Conservation (phyloP, 768 basidiomycete genomes). For the Sporobolomyces pararoseus region DNA sequence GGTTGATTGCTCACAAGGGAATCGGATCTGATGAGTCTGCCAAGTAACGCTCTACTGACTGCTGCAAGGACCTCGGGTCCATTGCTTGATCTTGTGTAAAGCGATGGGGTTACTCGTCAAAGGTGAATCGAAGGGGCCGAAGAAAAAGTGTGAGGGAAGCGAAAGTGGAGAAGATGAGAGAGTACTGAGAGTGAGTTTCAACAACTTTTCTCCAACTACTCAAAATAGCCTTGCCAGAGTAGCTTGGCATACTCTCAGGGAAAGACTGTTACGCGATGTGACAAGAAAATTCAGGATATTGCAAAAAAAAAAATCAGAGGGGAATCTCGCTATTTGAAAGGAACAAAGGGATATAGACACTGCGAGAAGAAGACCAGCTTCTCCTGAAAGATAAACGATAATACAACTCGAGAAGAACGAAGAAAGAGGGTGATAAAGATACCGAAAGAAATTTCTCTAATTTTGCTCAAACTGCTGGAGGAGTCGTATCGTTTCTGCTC, state of each 20-base stretch:
- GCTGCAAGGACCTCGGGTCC: neutral
- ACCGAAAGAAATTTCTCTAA: neutral
- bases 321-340: neutral
- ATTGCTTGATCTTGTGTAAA: neutral
- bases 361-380: too few relatives aligned
- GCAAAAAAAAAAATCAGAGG: neutral
- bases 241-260: too few relatives aligned
- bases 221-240: too few relatives aligned
- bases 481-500: neutral
- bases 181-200: too few relatives aligned
- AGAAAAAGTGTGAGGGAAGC: neutral
- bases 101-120: neutral
- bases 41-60: neutral
- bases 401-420: neutral
- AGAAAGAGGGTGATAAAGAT: neutral
- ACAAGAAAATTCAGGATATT: neutral
- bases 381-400: too few relatives aligned
- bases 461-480: neutral
- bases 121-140: neutral
- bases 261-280: too few relatives aligned
- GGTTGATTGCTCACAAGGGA: slow-evolving; percentile 2
- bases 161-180: too few relatives aligned
- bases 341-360: too few relatives aligned
- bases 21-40: neutral
- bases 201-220: too few relatives aligned